Evolutionary conservation across 441 rosid genomes (phyloP).

Genomic region (Iberis amara): DNA sequence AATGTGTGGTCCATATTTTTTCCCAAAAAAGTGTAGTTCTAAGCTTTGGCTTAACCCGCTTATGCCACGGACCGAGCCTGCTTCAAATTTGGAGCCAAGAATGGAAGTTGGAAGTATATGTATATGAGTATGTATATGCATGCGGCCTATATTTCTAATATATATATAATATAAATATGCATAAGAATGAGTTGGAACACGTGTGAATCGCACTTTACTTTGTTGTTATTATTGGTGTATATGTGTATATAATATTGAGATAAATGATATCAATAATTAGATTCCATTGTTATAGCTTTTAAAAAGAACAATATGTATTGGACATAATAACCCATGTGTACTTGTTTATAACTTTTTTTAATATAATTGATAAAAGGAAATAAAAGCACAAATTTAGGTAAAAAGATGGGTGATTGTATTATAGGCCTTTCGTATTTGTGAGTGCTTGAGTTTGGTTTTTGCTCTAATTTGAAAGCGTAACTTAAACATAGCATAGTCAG

Average conservation of each 20-base stretch:
- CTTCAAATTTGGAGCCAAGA: too few species aligned
- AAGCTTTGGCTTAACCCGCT: too few species aligned
- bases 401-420: constrained; percentile 24
- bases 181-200: constrained; percentile 35
- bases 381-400: constrained; percentile 29
- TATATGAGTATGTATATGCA: too few species aligned
- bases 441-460: constrained; percentile 32
- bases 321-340: constrained; percentile 29
- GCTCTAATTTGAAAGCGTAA: constrained; percentile 1
- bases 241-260: constrained; percentile 16
- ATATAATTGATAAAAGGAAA: constrained; percentile 18
- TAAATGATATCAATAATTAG: constrained; percentile 30
- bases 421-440: constrained; percentile 19
- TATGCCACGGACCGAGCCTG: too few species aligned
- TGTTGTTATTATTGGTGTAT: constrained; percentile 28
- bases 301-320: constrained; percentile 29
- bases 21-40: too few species aligned
- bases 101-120: too few species aligned
- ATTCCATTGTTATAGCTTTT: constrained; percentile 28
- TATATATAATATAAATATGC: too few species aligned
- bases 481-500: constrained; percentile 28
- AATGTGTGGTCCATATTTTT: too few species aligned
- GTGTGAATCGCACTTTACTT: constrained; percentile 30
- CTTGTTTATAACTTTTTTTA: constrained; percentile 15
- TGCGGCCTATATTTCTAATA: too few species aligned